Conservation (phyloP, 2,329 filamentous ascomycete genomes). For the Monosporascus sp. region DNA sequence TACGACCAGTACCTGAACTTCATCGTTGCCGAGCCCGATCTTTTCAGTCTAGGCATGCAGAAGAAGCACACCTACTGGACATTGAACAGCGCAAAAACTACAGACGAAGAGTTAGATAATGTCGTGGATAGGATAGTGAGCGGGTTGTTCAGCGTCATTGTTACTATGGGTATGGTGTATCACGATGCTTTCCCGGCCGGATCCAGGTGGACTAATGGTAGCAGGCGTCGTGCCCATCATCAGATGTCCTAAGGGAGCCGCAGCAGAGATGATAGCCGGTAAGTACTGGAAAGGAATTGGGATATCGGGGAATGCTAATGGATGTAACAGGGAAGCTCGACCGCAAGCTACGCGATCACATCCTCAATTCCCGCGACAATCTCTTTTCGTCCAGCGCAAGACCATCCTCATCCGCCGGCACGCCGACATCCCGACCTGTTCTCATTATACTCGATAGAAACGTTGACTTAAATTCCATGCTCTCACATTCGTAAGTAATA, state of each 20-base stretch:
- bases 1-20: slow-evolving; percentile 98
- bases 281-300: not conserved
- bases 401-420: slow-evolving; percentile 51
- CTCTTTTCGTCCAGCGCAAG: slow-evolving; percentile 71
- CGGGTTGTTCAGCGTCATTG: slow-evolving; percentile 93
- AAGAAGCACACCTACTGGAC: slow-evolving; percentile 90
- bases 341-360: slow-evolving; percentile 90
- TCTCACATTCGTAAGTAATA: slow-evolving; percentile 69
- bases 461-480: slow-evolving; percentile 92
- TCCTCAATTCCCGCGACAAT: slow-evolving; percentile 96
- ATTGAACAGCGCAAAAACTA: slow-evolving; percentile 88
- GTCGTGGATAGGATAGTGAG: slow-evolving; percentile 90
- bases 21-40: slow-evolving; percentile 88
- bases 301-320: not conserved
- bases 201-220: slow-evolving; percentile 18
- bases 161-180: slow-evolving; percentile 76
- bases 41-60: slow-evolving; percentile 91
- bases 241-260: slow-evolving; percentile 84
- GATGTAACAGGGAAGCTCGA: slow-evolving; percentile 70
- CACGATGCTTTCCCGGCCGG: not conserved
- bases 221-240: slow-evolving; percentile 89
- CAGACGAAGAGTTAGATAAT: slow-evolving; percentile 81
- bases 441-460: slow-evolving; percentile 93
- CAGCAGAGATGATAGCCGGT: slow-evolving; percentile 81
- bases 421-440: slow-evolving; percentile 74